Conservation (phyloP, 805 yeast genomes). For the Ogataea pilisensis region DNA sequence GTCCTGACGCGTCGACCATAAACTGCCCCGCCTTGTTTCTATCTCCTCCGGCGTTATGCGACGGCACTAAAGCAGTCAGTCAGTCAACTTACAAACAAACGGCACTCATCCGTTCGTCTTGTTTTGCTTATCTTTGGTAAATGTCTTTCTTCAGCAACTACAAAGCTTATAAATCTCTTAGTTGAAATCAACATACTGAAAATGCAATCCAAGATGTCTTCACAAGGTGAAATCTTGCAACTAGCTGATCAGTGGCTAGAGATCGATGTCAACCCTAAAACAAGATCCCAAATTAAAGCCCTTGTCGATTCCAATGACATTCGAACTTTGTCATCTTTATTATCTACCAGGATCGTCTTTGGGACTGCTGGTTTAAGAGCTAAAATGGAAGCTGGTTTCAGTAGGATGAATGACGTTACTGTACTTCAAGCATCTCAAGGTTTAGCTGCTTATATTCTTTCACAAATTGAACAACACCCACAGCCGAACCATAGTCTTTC, state of each 20-base stretch:
- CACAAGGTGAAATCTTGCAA: conserved; percentile 1
- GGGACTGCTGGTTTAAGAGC: conserved; percentile 95
- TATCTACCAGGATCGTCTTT: conserved; percentile 63
- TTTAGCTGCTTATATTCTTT: conserved; percentile 48
- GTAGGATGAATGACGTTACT: conserved; percentile 84
- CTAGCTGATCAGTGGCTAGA: conserved; percentile 37
- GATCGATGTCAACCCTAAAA: conserved; percentile 34
- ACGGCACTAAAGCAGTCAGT: too few relatives aligned
- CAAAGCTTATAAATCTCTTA: too few relatives aligned
- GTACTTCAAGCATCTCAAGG: conserved; percentile 91
- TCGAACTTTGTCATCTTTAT: conserved; percentile 45
- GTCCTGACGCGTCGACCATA: too few relatives aligned
- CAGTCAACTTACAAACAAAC: too few relatives aligned
- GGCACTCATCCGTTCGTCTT: too few relatives aligned
- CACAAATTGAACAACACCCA: conserved; percentile 22
- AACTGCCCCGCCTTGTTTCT: too few relatives aligned
- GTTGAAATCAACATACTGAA: too few relatives aligned
- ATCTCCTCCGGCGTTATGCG: too few relatives aligned
- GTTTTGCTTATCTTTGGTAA: too few relatives aligned
- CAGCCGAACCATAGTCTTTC: conserved; percentile 24
- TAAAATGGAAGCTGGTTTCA: conserved; percentile 86
- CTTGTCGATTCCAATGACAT: conserved; percentile 38
- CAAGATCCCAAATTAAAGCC: conserved; percentile 51
- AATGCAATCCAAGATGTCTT: not conserved
- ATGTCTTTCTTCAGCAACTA: too few relatives aligned